A percentile compares a stretch with the other conserved stretches of the same genome.
These are phyloP conservation scores for Lactifluus pinguis DNA, from an alignment of 768 basidiomycete species.

Conservation along the genomic window DNA sequence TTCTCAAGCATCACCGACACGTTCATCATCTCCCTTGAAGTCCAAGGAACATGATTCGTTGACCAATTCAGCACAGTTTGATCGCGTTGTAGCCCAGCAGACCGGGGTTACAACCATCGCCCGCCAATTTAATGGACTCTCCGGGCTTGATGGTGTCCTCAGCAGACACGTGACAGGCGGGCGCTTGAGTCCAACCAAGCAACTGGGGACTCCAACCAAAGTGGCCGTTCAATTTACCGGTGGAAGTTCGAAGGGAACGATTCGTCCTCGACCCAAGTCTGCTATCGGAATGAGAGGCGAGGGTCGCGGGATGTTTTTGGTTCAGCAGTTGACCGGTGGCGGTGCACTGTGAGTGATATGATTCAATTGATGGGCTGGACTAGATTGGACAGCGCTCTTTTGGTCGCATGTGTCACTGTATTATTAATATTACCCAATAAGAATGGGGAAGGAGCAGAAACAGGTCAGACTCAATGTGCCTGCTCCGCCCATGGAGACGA, in stretches of 20 bases:
- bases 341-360: not conserved
- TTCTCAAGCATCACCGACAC: conserved; percentile 45
- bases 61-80: conserved; percentile 26
- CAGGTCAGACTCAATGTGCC: not conserved
- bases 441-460: not conserved
- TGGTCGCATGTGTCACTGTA: not conserved
- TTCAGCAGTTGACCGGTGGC: conserved; percentile 69
- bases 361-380: not conserved
- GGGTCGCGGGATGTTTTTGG: conserved; percentile 65
- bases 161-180: conserved; percentile 59
- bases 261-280: conserved; percentile 61
- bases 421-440: conserved; percentile 1
- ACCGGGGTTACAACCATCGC: conserved; percentile 69
- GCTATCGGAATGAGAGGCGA: conserved; percentile 71
- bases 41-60: conserved; percentile 33
- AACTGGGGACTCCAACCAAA: conserved; percentile 66
- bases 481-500: not conserved
- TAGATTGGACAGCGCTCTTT: not conserved
- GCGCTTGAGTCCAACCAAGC: conserved; percentile 56
- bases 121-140: conserved; percentile 45
- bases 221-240: conserved; percentile 38
- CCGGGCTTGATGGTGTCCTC: conserved; percentile 33
- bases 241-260: conserved; percentile 22
- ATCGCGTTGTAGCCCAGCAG: conserved; percentile 40
- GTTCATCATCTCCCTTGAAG: conserved; percentile 33